A percentile compares a stretch with the other conserved stretches of the same genome.
Evolutionary conservation across 345 rosid genomes (phyloP).

Genomic region (Mercurialis annua): DNA sequence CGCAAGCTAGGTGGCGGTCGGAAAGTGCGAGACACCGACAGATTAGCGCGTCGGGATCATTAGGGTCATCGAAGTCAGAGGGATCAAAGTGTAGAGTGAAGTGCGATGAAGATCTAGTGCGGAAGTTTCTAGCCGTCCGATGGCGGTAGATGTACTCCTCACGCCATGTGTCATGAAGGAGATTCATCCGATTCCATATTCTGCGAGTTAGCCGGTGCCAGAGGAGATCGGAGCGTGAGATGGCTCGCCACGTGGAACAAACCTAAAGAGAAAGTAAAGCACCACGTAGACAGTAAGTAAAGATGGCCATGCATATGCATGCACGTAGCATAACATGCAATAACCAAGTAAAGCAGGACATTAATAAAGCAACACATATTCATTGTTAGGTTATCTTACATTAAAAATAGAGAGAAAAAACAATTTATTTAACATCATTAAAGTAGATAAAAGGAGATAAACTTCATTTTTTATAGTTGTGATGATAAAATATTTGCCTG

Average conservation of each 20-base stretch:
- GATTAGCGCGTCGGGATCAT: conserved; percentile 48
- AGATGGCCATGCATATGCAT: conserved; percentile 18
- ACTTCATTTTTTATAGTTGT: too few relatives aligned
- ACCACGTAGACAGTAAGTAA: background rate
- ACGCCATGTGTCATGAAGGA: conserved; percentile 57
- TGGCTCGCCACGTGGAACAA: conserved; percentile 85
- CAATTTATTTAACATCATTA: too few relatives aligned
- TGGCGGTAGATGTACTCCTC: conserved; percentile 65
- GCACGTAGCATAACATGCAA: conserved; percentile 7
- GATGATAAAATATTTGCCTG: too few relatives aligned
- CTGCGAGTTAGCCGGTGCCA: conserved; percentile 59
- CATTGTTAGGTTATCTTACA: too few relatives aligned
- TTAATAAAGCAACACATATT: too few relatives aligned
- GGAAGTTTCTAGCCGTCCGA: conserved; percentile 63
- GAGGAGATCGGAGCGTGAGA: conserved; percentile 67
- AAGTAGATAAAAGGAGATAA: too few relatives aligned
- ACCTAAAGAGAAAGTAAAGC: conserved; percentile 40
- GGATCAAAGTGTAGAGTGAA: conserved; percentile 56
- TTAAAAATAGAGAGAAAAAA: too few relatives aligned
- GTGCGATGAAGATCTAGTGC: conserved; percentile 33
- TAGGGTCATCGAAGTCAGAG: conserved; percentile 41
- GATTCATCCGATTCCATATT: conserved; percentile 56
- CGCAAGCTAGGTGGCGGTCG: conserved; percentile 69
- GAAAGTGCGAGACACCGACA: conserved; percentile 85
- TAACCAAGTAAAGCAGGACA: too few relatives aligned